Evolutionary conservation across 257 asterid genomes (phyloP).

Genomic region (Agastache rugosa): DNA sequence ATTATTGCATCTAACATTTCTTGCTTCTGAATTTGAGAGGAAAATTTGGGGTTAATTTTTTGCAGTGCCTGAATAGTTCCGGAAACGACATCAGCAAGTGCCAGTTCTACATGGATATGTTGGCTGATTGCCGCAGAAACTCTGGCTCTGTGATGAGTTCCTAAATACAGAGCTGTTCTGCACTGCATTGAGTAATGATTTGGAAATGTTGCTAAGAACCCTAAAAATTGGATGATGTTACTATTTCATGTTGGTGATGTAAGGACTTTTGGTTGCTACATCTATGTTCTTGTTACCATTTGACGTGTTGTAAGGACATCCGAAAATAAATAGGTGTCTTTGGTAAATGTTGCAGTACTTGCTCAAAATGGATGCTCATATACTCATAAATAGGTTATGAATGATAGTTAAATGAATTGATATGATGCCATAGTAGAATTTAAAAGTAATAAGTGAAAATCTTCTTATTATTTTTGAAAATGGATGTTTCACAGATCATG

Average conservation of each 20-base stretch:
- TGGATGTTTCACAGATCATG: too few relatives aligned
- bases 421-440: too few relatives aligned
- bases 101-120: constrained; percentile 88
- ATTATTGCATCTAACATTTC: not conserved
- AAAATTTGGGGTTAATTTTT: constrained; percentile 15
- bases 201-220: not conserved
- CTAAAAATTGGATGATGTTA: not conserved
- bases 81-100: constrained; percentile 82
- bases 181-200: not conserved
- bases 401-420: too few relatives aligned
- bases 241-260: not conserved
- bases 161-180: constrained; percentile 20
- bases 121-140: constrained; percentile 75
- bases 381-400: not conserved
- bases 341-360: not conserved
- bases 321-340: not conserved
- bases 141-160: constrained; percentile 63
- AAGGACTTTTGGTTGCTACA: not conserved
- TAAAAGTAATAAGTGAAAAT: too few relatives aligned
- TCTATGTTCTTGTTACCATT: not conserved
- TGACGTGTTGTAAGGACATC: not conserved
- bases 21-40: not conserved
- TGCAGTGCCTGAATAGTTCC: constrained; percentile 73
- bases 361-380: not conserved
- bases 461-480: too few relatives aligned